phyloP scores from a whole-genome alignment of 148 eudicot species.

The Arctostaphylos glauca region DNA sequence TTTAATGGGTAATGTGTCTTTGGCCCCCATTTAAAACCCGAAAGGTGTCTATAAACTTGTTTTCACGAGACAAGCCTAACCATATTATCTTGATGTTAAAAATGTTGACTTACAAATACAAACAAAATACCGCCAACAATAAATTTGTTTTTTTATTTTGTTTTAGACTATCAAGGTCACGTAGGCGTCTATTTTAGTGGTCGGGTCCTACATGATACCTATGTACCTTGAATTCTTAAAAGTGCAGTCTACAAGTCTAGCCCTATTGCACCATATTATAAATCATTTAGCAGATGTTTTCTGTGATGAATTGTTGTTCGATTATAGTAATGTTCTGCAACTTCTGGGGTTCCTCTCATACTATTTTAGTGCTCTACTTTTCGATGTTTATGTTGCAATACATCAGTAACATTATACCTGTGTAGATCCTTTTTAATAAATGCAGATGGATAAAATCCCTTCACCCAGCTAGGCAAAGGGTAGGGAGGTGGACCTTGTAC shows the following conservation, averaged over 20 bases:
- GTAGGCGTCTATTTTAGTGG: too few relatives aligned
- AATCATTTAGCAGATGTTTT: neutral
- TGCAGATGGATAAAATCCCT: conserved; percentile 82
- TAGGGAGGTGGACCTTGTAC: conserved; percentile 64
- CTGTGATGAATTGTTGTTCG: neutral
- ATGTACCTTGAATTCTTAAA: too few relatives aligned
- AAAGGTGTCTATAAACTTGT: too few relatives aligned
- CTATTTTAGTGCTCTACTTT: neutral
- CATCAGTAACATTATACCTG: neutral
- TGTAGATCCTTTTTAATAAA: neutral
- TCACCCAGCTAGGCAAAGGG: conserved; percentile 72
- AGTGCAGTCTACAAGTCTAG: neutral
- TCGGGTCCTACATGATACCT: too few relatives aligned
- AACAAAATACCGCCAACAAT: too few relatives aligned
- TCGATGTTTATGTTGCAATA: neutral
- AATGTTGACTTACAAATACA: too few relatives aligned
- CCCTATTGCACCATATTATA: neutral
- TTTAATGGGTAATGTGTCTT: too few relatives aligned
- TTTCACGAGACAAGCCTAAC: too few relatives aligned
- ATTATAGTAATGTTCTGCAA: neutral
- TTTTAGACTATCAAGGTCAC: too few relatives aligned
- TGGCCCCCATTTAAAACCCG: too few relatives aligned
- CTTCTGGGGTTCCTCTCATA: conserved; percentile 6
- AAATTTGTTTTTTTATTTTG: too few relatives aligned
- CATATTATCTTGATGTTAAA: too few relatives aligned